Evolutionary conservation across 768 basidiomycete genomes (phyloP).

Genomic region (Termitomyces sp.): DNA sequence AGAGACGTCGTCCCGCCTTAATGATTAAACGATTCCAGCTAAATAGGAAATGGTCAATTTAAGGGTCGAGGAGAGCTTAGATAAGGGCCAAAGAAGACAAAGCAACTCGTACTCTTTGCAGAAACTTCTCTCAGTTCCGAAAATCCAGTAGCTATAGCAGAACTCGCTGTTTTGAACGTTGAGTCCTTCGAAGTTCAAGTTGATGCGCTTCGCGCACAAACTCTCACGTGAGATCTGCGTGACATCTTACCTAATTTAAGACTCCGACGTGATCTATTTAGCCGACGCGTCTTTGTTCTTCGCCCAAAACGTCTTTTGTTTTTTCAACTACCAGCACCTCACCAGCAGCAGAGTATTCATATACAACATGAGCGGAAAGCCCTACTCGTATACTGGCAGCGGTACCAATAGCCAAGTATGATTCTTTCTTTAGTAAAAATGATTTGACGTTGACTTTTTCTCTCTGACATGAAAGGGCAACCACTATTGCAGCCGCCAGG

Average conservation of each 20-base stretch:
- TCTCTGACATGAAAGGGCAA: slow-evolving; percentile 42
- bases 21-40: not conserved
- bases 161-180: not conserved
- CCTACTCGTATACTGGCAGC: slow-evolving; percentile 39
- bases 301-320: not conserved
- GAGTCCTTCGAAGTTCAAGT: not conserved
- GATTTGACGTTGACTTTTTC: not conserved
- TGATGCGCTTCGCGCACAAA: not conserved
- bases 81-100: not conserved
- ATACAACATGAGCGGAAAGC: slow-evolving; percentile 17
- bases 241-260: not conserved
- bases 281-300: not conserved
- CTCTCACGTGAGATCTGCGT: not conserved
- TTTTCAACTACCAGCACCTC: not conserved
- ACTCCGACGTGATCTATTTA: not conserved
- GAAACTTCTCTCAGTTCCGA: not conserved
- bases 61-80: not conserved
- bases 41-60: not conserved
- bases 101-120: not conserved
- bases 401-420: slow-evolving; percentile 54
- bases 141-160: not conserved
- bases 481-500: slow-evolving; percentile 55
- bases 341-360: not conserved
- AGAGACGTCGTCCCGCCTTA: not conserved
- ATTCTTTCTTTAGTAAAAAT: not conserved